phyloP scores from a whole-genome alignment of 495 filamentous ascomycete species.

The Bacidia rubella region DNA sequence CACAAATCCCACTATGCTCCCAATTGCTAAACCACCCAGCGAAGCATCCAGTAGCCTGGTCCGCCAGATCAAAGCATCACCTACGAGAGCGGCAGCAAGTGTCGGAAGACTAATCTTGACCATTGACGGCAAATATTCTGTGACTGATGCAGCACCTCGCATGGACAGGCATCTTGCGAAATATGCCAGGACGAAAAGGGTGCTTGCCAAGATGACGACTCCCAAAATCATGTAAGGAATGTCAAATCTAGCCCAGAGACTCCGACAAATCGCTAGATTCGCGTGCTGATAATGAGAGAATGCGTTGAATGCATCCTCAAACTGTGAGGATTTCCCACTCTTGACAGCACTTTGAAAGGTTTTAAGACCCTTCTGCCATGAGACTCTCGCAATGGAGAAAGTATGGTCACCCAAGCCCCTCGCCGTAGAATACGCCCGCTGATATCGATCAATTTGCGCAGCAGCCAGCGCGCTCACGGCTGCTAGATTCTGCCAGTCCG shows the following conservation, averaged over 20 bases:
- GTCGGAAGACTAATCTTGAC: slow-evolving; percentile 26
- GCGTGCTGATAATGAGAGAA: slow-evolving; percentile 64
- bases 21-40: slow-evolving; percentile 39
- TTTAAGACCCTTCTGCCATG: slow-evolving; percentile 44
- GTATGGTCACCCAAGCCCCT: slow-evolving; percentile 48
- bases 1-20: slow-evolving; percentile 48
- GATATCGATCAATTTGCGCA: slow-evolving; percentile 82
- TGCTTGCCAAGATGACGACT: slow-evolving; percentile 51
- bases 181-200: slow-evolving; percentile 50
- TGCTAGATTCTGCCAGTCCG: slow-evolving; percentile 61
- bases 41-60: slow-evolving; percentile 22
- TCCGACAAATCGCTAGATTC: slow-evolving; percentile 67
- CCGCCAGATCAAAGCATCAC: slow-evolving; percentile 21
- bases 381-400: slow-evolving; percentile 37
- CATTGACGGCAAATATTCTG: slow-evolving; percentile 32
- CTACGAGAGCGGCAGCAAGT: slow-evolving; percentile 27
- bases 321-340: slow-evolving; percentile 25
- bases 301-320: slow-evolving; percentile 36
- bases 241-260: slow-evolving; percentile 84
- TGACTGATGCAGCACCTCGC: slow-evolving; percentile 39
- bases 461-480: slow-evolving; percentile 61
- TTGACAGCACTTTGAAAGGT: slow-evolving; percentile 29
- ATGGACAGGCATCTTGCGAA: slow-evolving; percentile 51
- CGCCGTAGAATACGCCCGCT: slow-evolving; percentile 47
- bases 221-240: slow-evolving; percentile 71